Base-by-base conservation (phyloP, 208 protist species). In the Acanthamoeba rhysodes region DNA sequence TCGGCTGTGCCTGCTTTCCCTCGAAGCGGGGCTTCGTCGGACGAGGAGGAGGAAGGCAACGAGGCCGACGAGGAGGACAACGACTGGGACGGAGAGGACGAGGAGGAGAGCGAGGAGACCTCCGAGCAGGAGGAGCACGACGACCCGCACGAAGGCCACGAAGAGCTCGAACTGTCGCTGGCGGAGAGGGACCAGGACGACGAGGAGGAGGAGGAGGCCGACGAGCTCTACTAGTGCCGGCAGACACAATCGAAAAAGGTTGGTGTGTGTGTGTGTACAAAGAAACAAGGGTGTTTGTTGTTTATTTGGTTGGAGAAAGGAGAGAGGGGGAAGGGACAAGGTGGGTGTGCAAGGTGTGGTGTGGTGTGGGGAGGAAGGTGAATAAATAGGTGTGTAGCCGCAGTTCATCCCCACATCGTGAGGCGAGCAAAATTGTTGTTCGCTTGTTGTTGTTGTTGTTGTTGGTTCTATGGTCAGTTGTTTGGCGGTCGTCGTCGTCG, bases 321-420 rank as follows among this genome's bases (percentile, higher is more conserved):
- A 22, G 55, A 62, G 55, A 41, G n/a, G n/a, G n/a, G n/a, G n/a
- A n/a, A n/a, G 55, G 55, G 55, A 59, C 55, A 62, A 22, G 8
- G 55, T 2, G 55, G 20, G 20, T 48, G 37, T 41, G 37, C 37
- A 41, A 4, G 22, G 50, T 50, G 76, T 34, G 16, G 16, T 14
- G 45, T 59, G 76, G 76, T 85, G 76, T 59, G 76, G 76, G 37
- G 76, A 85, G 76, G 76, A 85, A 85, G 37, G n/a, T n/a, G 76
- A 85, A 85, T 85, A 85, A 85, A 85, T 85, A 85, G 29, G 74
- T 18, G 16, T 68, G 59, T 8, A 27, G 48, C 16, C 37, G 72
- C 29, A 82, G 76, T 85, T 76, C 76, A 85, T 85, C 76, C 76
- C 76, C 76, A 85, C 76, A 85, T 85, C 76, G 76, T 85, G 76